A percentile compares a stretch with the other conserved stretches of the same genome.
These are phyloP conservation scores for Thalassiosira profunda DNA, from an alignment of 108 stramenopile species.

Conservation along the genomic window DNA sequence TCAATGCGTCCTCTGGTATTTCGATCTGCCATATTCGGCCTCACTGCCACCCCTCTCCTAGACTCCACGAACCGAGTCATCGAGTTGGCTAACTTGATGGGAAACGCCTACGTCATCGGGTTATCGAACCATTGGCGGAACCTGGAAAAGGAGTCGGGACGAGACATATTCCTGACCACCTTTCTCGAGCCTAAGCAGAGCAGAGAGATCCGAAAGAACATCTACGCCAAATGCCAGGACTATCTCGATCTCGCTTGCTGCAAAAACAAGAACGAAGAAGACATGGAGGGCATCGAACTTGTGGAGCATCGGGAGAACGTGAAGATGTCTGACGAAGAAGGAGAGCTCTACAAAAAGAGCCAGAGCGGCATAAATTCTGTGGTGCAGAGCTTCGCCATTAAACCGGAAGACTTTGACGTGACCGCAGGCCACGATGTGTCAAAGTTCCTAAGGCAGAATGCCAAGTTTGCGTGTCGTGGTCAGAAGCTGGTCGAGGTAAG, in stretches of 20 bases:
- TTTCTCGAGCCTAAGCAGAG: slow-evolving; percentile 64
- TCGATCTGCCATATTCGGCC: slow-evolving; percentile 62
- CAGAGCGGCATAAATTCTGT: slow-evolving; percentile 48
- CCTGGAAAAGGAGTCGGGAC: slow-evolving; percentile 62
- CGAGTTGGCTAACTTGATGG: slow-evolving; percentile 83
- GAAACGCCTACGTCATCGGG: slow-evolving; percentile 68
- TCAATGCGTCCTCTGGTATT: slow-evolving; percentile 56
- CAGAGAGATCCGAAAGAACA: slow-evolving; percentile 63
- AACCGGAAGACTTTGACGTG: slow-evolving; percentile 62
- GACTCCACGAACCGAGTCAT: slow-evolving; percentile 72
- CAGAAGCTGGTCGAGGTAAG: slow-evolving; percentile 42
- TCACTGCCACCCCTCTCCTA: slow-evolving; percentile 79
- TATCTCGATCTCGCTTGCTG: slow-evolving; percentile 54
- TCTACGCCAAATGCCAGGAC: slow-evolving; percentile 53
- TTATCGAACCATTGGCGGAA: slow-evolving; percentile 73
- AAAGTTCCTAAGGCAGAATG: slow-evolving; percentile 60
- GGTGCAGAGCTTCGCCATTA: slow-evolving; percentile 45
- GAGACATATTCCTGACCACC: slow-evolving; percentile 72
- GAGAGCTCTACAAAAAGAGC: slow-evolving; percentile 50
- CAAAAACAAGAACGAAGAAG: slow-evolving; percentile 58
- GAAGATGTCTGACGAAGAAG: slow-evolving; percentile 51
- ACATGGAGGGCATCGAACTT: slow-evolving; percentile 58
- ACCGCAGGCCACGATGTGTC: slow-evolving; percentile 60
- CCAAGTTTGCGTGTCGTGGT: slow-evolving; percentile 38
- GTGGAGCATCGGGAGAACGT: slow-evolving; percentile 25